Base-by-base conservation (phyloP, 768 basidiomycete genomes). In the Psilocybe cyanescens region DNA sequence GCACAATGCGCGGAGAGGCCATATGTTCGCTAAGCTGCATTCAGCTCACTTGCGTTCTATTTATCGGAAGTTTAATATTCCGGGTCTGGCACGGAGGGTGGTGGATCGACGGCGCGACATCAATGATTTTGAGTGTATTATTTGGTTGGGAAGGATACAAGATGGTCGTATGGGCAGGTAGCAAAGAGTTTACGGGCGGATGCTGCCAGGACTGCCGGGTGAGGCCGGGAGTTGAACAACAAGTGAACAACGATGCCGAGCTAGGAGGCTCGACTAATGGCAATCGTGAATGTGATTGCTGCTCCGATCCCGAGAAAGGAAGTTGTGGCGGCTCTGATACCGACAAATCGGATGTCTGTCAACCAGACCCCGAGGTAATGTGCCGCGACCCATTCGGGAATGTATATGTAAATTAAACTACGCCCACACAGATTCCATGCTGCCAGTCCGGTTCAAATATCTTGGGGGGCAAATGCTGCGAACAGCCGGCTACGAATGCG, bases 41-140 rank as follows among this genome's bases (percentile, higher is more conserved):
- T 44, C 75, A 83, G 57, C 74, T 82, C 31, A 81, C 80, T 0
- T 41, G 72, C 19, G 79, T 83, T 1, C 66, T 82, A 12, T 77
- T 83, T 57, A 44, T 77, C 1, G 82, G 81, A 1, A 74, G 75
- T 4, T 58, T 80, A 51, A 71, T 81, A 30, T 81, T 70, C 47
- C 67, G 74, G 6, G 63, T 75, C 3, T 80, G 81, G 81, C 59
- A 67, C 5, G 75, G 78, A n/a, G 82, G 80, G 0, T 82, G 81
- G 82, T 82, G 82, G 81, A 68, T 81, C 11, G 82, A 82, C 58
- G 67, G 76, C 17, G 75, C 74, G n/a, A 81, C 81, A 9, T 72
- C 79, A 1, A 72, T 82, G 28, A 55, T 75, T 9, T 70, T 82
- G 33, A 75, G 73, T 2, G 3, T 79, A 7, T 64, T 82, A 49